Evolutionary conservation across 441 rosid species (phyloP).

Genomic region (Populus tomentosa): DNA sequence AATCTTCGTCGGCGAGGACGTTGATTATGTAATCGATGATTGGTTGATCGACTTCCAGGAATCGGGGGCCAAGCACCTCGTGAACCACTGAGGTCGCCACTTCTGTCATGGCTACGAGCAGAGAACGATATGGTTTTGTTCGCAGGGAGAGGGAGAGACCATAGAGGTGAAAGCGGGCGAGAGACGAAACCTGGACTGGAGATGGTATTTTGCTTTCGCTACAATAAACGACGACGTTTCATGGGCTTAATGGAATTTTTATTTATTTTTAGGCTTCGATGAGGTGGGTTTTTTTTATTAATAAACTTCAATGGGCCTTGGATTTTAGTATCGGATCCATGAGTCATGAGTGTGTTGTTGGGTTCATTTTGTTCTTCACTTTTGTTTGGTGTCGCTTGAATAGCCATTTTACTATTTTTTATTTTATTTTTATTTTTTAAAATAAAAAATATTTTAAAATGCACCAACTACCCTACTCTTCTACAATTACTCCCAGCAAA

Average conservation of each 20-base stretch:
- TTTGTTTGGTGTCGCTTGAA: no score
- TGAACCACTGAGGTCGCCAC: constrained; percentile 88
- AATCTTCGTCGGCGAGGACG: constrained; percentile 95
- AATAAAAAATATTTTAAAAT: no score
- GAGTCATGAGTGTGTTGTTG: background rate
- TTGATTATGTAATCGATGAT: constrained; percentile 90
- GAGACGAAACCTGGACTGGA: background rate
- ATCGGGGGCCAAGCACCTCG: constrained; percentile 72
- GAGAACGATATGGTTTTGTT: background rate
- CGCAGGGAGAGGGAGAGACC: background rate
- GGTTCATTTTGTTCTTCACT: background rate
- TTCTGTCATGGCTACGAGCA: constrained; percentile 52
- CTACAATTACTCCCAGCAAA: no score
- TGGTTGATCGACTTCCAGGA: constrained; percentile 83
- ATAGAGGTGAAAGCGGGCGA: background rate
- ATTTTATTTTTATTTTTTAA: no score
- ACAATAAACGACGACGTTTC: constrained; percentile 1
- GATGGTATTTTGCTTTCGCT: background rate
- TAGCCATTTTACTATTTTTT: no score
- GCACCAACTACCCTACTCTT: no score
- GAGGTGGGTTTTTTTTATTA: background rate
- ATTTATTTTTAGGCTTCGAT: background rate
- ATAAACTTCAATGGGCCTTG: background rate
- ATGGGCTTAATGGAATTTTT: background rate
- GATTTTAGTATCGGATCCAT: background rate